phyloP scores from a whole-genome alignment of 2,329 filamentous ascomycete species.

The Tolypocladium pustulatum region DNA sequence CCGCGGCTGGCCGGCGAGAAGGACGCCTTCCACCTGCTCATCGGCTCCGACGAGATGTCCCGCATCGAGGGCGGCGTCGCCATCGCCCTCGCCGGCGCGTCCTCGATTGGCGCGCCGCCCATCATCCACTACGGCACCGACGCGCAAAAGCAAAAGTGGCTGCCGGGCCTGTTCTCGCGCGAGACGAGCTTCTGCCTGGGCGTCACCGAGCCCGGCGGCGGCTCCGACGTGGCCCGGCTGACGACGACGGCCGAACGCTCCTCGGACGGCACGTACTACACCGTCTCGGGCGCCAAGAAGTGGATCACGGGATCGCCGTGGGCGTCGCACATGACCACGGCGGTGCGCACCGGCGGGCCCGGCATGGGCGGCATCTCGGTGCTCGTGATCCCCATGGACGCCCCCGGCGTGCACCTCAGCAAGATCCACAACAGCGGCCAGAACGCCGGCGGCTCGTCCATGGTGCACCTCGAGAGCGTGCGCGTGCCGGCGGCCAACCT shows the following conservation, averaged over 20 bases:
- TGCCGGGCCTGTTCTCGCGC: slow-evolving; percentile 47
- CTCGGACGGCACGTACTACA: slow-evolving; percentile 44
- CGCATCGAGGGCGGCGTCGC: slow-evolving; percentile 46
- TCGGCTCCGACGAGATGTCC: slow-evolving; percentile 44
- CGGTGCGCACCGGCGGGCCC: slow-evolving; percentile 46
- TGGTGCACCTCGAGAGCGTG: slow-evolving; percentile 45
- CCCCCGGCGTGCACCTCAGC: slow-evolving; percentile 35
- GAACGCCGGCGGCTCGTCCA: slow-evolving; percentile 51
- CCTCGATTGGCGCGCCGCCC: slow-evolving; percentile 53
- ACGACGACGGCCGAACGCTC: slow-evolving; percentile 43
- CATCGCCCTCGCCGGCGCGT: slow-evolving; percentile 47
- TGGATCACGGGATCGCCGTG: slow-evolving; percentile 56
- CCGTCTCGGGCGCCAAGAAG: slow-evolving; percentile 59
- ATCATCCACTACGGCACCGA: slow-evolving; percentile 51
- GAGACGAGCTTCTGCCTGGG: slow-evolving; percentile 52
- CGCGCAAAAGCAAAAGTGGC: slow-evolving; percentile 35
- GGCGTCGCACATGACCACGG: slow-evolving; percentile 52
- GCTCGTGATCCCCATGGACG: slow-evolving; percentile 42
- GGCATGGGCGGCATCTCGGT: slow-evolving; percentile 45
- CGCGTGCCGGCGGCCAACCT: slow-evolving; percentile 30
- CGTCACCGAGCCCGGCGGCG: slow-evolving; percentile 52
- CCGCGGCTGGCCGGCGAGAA: slow-evolving; percentile 33
- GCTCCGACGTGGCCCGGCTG: slow-evolving; percentile 55
- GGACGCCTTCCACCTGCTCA: slow-evolving; percentile 46
- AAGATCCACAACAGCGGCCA: slow-evolving; percentile 55